Base-by-base conservation (phyloP, 2,329 filamentous ascomycete species). In the Dothiorella sarmentorum region DNA sequence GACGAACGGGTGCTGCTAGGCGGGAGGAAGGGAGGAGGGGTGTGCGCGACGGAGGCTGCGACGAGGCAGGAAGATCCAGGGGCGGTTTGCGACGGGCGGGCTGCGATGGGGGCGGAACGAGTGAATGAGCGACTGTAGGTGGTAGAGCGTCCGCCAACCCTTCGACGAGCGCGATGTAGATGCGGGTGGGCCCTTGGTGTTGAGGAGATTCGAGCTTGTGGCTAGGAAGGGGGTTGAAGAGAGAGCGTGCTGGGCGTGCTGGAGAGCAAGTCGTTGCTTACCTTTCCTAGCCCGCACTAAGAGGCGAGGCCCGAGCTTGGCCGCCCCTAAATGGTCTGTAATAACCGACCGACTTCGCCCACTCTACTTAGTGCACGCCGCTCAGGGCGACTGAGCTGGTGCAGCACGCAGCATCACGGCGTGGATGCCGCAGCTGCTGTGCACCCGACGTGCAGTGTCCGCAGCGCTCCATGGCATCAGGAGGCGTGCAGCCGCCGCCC, bases 11-110 rank as follows among this genome's bases (percentile, higher is more conserved):
- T 42, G 29, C 31, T 40, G 31, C 38, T 40, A 29, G 11, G 27
- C 18, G 38, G 47, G 31, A 18, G 56, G 29, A 33, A 40, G 57
- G 40, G 33, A 45, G 47, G 47, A 53, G 57, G 43, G 38, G 45
- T 29, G 43, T 38, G 13, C 44, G 57, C 57, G 57, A 40, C 29
- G 47, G 49, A 33, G 45, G 45, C 37, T 59, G 56, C 56, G 56
- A 55, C 45, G 49, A 52, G 56, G 56, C 55, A 52, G 27, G 45
- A 55, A 38, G 40, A 55, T 59, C 57, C 57, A 59, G 57, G 57
- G 57, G 55, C 52, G 37, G 44, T 42, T 42, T 53, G 57, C 57
- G 49, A 51, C 47, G 20, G 47, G 47, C 47, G 44, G 33, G 56
- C 35, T 40, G 57, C 38, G 40, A 44, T 45, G 49, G 24, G 40